Conservation (phyloP, 768 basidiomycete genomes). For the Lentinus brumalis region DNA sequence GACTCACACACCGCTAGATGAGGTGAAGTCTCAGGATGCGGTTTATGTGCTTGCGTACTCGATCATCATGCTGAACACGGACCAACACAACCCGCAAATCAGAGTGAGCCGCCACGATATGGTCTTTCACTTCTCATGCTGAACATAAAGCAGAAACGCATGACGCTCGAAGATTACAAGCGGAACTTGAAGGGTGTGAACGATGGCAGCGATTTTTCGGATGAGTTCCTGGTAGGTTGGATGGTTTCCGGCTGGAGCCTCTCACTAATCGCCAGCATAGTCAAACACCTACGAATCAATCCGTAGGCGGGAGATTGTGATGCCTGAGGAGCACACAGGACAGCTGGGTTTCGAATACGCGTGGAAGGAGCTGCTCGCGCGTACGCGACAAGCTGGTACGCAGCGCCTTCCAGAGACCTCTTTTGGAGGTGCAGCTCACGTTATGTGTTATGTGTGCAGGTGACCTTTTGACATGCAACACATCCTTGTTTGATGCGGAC, state of each 20-base stretch:
- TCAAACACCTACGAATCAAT: slow-evolving; percentile 93
- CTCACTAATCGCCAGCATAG: slow-evolving; percentile 41
- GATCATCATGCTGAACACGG: slow-evolving; percentile 98
- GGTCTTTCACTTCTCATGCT: not conserved
- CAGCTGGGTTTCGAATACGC: slow-evolving; percentile 98
- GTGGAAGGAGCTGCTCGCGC: slow-evolving; percentile 91
- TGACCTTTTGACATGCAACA: slow-evolving; percentile 75
- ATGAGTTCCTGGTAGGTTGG: slow-evolving; percentile 75
- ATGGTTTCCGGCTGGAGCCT: not conserved
- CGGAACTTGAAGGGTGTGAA: slow-evolving; percentile 94
- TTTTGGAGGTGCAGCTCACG: not conserved
- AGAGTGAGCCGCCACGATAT: slow-evolving; percentile 54
- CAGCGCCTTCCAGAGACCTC: not conserved
- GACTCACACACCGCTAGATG: slow-evolving; percentile 49
- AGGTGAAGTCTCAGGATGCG: slow-evolving; percentile 89
- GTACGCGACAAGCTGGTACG: slow-evolving; percentile 80
- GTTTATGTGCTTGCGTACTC: slow-evolving; percentile 94
- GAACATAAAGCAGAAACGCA: slow-evolving; percentile 70
- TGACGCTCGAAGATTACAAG: slow-evolving; percentile 94
- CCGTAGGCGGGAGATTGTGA: slow-evolving; percentile 89
- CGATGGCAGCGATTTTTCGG: slow-evolving; percentile 76
- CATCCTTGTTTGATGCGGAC: slow-evolving; percentile 78
- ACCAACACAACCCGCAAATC: slow-evolving; percentile 93
- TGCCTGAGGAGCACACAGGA: slow-evolving; percentile 97
- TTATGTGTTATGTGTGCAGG: slow-evolving; percentile 38